Base-by-base conservation (phyloP, 805 yeast species). In the Cyberlindnera mississippiensis region DNA sequence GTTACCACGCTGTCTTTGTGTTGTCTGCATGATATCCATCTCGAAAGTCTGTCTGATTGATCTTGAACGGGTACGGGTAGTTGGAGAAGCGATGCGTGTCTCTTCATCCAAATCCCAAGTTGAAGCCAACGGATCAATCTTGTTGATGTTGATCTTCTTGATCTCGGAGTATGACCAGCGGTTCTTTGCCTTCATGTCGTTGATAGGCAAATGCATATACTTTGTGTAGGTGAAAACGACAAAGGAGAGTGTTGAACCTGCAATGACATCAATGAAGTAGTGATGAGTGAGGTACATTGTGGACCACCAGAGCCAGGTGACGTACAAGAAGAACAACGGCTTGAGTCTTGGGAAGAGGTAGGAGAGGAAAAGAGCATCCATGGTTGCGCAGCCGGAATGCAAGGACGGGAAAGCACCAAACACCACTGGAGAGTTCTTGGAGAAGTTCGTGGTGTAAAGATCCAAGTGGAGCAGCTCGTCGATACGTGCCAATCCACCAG, bases 281-380 rank as follows among this genome's bases (percentile, higher is more conserved):
- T 91, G 99, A 64, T 91, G 99, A 0, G 97, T 91, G 57, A 91
- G 73, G 63, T 91, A 91, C 99, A 91, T 91, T 13, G 98, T 93
- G 38, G 93, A 77, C 95, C 96, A 93, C 98, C 98, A 91, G 52
- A 93, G 73, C 95, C 96, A 88, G 49, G 79, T 67, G n/a, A 88
- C 93, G 61, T 91, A 93, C 15, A 71, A 64, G 60, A 82, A 72
- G 72, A 88, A 85, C 6, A 85, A 45, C 7, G 83, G 79, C 1
- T 78, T 70, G 36, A 69, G 69, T 32, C 66, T 71, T 11, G 98
- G 98, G 60, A 90, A 90, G 41, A 89, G 68, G 69, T 88, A 87
- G 40, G 81, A 70, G 57, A 93, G 69, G 65, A 93, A 93, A 46
- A 90, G 68, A 2, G 89, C 96, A 60, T 90, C 96, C 87, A 91